Conservation (phyloP, 495 filamentous ascomycete genomes). For the Gamarada debralockiae region DNA sequence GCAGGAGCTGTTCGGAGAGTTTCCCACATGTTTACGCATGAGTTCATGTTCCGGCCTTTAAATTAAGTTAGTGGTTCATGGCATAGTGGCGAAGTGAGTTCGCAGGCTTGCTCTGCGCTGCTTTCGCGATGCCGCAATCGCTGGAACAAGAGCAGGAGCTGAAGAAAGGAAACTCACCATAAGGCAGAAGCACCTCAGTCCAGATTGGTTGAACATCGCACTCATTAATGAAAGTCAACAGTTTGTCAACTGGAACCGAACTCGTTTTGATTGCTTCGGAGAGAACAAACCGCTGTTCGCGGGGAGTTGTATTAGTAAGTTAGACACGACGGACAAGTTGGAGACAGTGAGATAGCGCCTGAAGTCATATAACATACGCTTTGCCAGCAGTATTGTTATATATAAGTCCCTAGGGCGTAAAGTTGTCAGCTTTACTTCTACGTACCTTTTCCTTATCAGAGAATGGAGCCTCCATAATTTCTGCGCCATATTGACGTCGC, state of each 20-base stretch:
- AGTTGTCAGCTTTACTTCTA: neutral
- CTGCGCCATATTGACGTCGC: no score
- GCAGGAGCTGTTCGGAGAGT: slow-evolving; percentile 6
- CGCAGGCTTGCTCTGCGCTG: neutral
- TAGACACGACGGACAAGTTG: slow-evolving; percentile 17
- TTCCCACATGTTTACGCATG: slow-evolving; percentile 21
- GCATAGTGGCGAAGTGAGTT: neutral
- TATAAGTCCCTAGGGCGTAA: neutral
- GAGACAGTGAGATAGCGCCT: slow-evolving; percentile 7
- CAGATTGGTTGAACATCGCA: slow-evolving; percentile 16
- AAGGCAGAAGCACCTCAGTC: slow-evolving; percentile 21
- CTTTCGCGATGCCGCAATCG: neutral
- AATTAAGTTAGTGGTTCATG: slow-evolving; percentile 1
- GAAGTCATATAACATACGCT: slow-evolving; percentile 4
- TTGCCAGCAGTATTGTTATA: neutral
- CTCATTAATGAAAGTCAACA: slow-evolving; percentile 18
- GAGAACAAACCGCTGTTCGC: slow-evolving; percentile 47
- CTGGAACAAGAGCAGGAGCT: no score
- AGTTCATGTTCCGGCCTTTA: slow-evolving; percentile 18
- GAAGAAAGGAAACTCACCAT: slow-evolving; percentile 17
- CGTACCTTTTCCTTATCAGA: slow-evolving; percentile 23
- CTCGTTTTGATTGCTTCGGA: slow-evolving; percentile 52
- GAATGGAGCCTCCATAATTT: slow-evolving; percentile 20
- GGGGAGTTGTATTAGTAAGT: slow-evolving; percentile 22
- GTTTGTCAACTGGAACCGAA: slow-evolving; percentile 36